phyloP scores from a whole-genome alignment of 228 moss, liverwort and hornwort genomes.

The Sphagnum magellanicum region DNA sequence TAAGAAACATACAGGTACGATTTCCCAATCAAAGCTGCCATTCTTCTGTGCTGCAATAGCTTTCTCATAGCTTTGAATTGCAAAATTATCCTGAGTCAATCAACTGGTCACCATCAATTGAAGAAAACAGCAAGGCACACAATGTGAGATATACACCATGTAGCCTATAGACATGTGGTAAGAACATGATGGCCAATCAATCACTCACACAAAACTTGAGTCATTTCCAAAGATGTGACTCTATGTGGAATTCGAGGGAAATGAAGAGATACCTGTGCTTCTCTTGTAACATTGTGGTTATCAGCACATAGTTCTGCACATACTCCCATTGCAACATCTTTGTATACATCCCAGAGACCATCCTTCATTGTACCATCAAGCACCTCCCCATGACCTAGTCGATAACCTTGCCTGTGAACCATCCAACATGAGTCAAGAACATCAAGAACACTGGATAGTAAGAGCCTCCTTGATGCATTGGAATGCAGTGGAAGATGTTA shows the following conservation, averaged over 20 bases:
- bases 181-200: no score
- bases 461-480: neutral
- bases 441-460: neutral
- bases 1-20: slow-evolving; percentile 54
- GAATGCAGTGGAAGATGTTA: neutral
- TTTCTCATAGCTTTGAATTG: slow-evolving; percentile 81
- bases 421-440: neutral
- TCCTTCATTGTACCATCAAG: slow-evolving; percentile 98
- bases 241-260: no score
- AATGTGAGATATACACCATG: no score
- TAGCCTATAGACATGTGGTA: no score
- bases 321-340: slow-evolving; percentile 76
- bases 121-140: no score
- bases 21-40: slow-evolving; percentile 85
- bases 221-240: no score
- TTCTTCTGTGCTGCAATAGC: slow-evolving; percentile 77
- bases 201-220: no score
- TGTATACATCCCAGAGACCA: slow-evolving; percentile 96
- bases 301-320: slow-evolving; percentile 85
- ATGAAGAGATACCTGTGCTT: slow-evolving; percentile 43
- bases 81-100: slow-evolving; percentile 64
- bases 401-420: slow-evolving; percentile 61
- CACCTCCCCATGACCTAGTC: slow-evolving; percentile 91
- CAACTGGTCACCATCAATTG: neutral
- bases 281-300: slow-evolving; percentile 62